Evolutionary conservation across 495 filamentous ascomycete genomes (phyloP).

Genomic region (Copromyces sp.): DNA sequence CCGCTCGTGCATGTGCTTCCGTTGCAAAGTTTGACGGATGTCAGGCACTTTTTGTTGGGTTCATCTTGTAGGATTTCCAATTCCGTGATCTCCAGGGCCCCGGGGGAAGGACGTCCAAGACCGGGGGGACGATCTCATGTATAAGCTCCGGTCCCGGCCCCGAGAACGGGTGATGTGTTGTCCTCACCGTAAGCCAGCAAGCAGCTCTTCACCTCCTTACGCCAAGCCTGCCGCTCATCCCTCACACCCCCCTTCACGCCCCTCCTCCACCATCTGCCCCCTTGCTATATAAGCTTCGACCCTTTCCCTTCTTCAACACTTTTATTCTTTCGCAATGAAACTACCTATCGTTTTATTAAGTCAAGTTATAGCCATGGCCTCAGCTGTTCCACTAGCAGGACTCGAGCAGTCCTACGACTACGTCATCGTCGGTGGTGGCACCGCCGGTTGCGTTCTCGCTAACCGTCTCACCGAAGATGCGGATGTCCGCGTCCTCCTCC

Average conservation of each 20-base stretch:
- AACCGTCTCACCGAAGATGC: constrained; percentile 39
- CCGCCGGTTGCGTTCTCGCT: constrained; percentile 79
- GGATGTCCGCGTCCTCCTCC: constrained; percentile 33
- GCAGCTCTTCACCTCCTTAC: neutral
- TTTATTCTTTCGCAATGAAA: neutral
- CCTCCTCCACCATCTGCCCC: neutral
- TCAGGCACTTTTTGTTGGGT: neutral
- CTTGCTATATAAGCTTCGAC: neutral
- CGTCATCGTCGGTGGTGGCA: constrained; percentile 78
- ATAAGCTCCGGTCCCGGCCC: neutral
- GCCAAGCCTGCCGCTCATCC: neutral
- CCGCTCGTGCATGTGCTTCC: neutral
- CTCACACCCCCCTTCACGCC: neutral
- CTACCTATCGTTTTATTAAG: neutral
- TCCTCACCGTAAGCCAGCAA: neutral
- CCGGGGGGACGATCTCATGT: neutral
- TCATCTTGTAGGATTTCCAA: neutral
- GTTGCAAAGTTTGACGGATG: neutral
- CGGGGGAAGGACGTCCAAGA: neutral
- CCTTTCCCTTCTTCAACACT: neutral
- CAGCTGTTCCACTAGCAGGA: neutral
- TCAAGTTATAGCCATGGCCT: neutral
- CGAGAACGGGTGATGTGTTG: neutral
- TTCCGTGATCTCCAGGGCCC: neutral
- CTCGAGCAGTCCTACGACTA: constrained; percentile 53